phyloP scores from a whole-genome alignment of 108 stramenopile genomes.

The Ochromonas danica region DNA sequence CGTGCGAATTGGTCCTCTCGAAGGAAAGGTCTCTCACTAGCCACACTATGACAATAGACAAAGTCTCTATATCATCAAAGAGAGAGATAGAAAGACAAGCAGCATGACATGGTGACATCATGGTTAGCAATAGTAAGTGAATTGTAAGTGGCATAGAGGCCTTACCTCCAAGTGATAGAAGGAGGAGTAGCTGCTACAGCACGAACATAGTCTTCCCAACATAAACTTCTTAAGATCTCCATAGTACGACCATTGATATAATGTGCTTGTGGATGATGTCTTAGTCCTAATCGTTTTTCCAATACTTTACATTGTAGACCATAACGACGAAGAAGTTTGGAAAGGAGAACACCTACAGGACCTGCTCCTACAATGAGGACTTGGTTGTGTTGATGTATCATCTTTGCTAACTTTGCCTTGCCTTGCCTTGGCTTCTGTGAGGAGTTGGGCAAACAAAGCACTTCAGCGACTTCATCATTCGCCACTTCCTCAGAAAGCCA shows the following conservation, averaged over 20 bases:
- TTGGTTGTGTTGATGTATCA: too few relatives aligned
- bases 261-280: slow-evolving; percentile 81
- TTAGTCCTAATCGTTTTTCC: background rate
- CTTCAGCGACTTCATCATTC: too few relatives aligned
- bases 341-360: background rate
- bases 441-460: too few relatives aligned
- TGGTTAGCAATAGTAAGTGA: background rate
- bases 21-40: background rate
- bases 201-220: slow-evolving; percentile 54
- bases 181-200: background rate
- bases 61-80: slow-evolving; percentile 7
- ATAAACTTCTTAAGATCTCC: slow-evolving; percentile 65
- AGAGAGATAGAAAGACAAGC: too few relatives aligned
- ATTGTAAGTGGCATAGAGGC: background rate
- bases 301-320: background rate
- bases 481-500: too few relatives aligned
- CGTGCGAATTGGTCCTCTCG: background rate
- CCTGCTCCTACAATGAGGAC: slow-evolving; percentile 23
- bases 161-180: background rate
- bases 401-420: too few relatives aligned
- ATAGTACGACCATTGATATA: slow-evolving; percentile 85
- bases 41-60: background rate
- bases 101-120: background rate
- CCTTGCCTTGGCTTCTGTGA: too few relatives aligned
- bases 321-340: background rate